Evolutionary conservation across 805 yeast species (phyloP).

Genomic region (Pichia rugopelliculosa): DNA sequence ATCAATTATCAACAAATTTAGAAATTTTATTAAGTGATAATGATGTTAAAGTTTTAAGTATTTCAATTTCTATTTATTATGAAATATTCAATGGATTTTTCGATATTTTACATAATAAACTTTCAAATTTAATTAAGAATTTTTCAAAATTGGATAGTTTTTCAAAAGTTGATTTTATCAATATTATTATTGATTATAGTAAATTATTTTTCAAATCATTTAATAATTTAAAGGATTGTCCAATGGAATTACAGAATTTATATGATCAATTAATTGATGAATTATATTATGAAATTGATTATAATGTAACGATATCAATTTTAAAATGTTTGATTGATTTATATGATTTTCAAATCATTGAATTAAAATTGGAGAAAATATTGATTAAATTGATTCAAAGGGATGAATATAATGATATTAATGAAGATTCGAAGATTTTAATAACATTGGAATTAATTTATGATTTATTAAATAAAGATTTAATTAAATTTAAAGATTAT

Average conservation of each 20-base stretch:
- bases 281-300: conserved; percentile 45
- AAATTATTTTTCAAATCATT: conserved; percentile 44
- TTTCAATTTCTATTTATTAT: conserved; percentile 53
- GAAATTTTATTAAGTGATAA: conserved; percentile 54
- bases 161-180: conserved; percentile 54
- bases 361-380: conserved; percentile 42
- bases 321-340: conserved; percentile 50
- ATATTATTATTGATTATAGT: conserved; percentile 59
- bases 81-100: conserved; percentile 49
- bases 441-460: conserved; percentile 15
- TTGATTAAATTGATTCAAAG: conserved; percentile 30
- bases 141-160: conserved; percentile 59
- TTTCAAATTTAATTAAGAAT: conserved; percentile 36
- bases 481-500: conserved; percentile 30
- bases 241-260: conserved; percentile 48
- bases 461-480: conserved; percentile 24
- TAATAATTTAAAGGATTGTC: conserved; percentile 1
- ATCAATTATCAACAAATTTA: conserved; percentile 46
- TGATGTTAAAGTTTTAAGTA: conserved; percentile 58
- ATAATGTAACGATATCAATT: conserved; percentile 54
- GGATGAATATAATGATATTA: background rate
- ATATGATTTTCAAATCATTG: conserved; percentile 47
- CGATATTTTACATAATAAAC: conserved; percentile 65
- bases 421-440: conserved; percentile 4
- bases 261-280: conserved; percentile 35